Base-by-base conservation (phyloP, 2,329 filamentous ascomycete species). In the Sporothrix pseudoabietina region DNA sequence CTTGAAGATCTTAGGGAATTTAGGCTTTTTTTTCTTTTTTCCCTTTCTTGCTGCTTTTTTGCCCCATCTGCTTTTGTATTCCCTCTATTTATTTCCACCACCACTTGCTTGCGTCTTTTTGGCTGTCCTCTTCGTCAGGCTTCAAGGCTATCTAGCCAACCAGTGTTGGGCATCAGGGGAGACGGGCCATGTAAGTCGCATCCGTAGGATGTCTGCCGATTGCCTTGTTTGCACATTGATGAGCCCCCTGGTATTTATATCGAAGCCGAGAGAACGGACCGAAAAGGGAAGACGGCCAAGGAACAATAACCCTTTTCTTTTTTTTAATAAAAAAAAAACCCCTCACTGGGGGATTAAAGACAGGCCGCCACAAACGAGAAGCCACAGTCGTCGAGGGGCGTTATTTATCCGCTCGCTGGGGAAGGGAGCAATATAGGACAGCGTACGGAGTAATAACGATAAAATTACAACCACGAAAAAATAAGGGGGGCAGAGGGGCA, bases 101-200 rank as follows among this genome's bases (percentile, higher is more conserved):
- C 55, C 30, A 61, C 30, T 65, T 44, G 22, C 32, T 57, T 57
- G 26, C 39, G 2, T 47, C 5, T 68, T 69, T 57, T 19, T 39
- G 7, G 14, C 47, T 47, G 4, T 16, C 26, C 26, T 30, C 19
- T 47, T 39, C 22, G 54, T 71, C 39, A 41, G 69, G 69, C 69
- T 9, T 8, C 32, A 16, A 22, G 7, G 47, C 30, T 3, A 41
- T 59, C 26, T 35, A 41, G 41, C 57, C 70, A 65, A 65, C 70
- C 57, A 65, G 16, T 9, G 61, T 71, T 65, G 57, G 70, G 70
- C 70, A 65, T 52, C 70, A 71, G 69, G 39, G 26, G n/a, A 39
- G 32, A 69, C 19, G 52, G 39, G 69, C 35, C 9, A 52, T 35
- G 47, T 30, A 22, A 44, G 41, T 52, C 49, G 41, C 57, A 71